Conservation (phyloP, 2,329 filamentous ascomycete genomes). For the Beauveria caledonica region DNA sequence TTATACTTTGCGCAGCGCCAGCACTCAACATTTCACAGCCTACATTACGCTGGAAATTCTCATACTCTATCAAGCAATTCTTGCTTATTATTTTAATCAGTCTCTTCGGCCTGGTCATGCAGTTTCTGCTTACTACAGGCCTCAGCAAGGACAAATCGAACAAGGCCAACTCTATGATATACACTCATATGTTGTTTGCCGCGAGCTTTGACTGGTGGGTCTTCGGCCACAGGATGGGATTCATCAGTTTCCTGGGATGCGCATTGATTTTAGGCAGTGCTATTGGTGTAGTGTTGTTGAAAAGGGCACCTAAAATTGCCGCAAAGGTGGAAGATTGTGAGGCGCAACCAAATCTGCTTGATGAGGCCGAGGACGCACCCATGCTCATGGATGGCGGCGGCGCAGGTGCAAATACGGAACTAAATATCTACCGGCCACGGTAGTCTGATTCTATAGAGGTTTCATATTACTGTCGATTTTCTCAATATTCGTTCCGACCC, state of each 20-base stretch:
- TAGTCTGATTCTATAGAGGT: neutral
- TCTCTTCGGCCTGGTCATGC: slow-evolving; percentile 70
- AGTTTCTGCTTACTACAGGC: slow-evolving; percentile 75
- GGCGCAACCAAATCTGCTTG: slow-evolving; percentile 21
- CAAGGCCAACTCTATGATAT: slow-evolving; percentile 49
- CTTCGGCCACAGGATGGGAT: slow-evolving; percentile 43
- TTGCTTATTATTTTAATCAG: slow-evolving; percentile 59
- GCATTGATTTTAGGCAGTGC: slow-evolving; percentile 46
- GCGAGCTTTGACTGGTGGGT: slow-evolving; percentile 43
- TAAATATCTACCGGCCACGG: slow-evolving; percentile 10
- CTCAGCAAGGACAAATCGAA: slow-evolving; percentile 62
- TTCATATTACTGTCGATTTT: neutral
- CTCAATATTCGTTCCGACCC: too few species aligned
- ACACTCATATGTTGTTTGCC: slow-evolving; percentile 50
- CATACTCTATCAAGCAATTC: slow-evolving; percentile 48
- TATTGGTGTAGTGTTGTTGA: slow-evolving; percentile 40
- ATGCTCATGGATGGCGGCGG: slow-evolving; percentile 28
- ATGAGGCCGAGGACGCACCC: slow-evolving; percentile 29
- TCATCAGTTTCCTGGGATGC: slow-evolving; percentile 42
- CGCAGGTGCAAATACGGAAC: slow-evolving; percentile 19
- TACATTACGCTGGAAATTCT: slow-evolving; percentile 34
- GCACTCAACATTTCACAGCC: slow-evolving; percentile 38
- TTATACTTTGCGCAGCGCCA: slow-evolving; percentile 48
- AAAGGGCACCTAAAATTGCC: slow-evolving; percentile 24
- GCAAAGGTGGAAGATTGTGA: slow-evolving; percentile 26